Percentiles rank a stretch among this genome's conserved stretches.
Evolutionary conservation across 352 stramenopile species (phyloP).

Genomic region (Pythium brassicae): DNA sequence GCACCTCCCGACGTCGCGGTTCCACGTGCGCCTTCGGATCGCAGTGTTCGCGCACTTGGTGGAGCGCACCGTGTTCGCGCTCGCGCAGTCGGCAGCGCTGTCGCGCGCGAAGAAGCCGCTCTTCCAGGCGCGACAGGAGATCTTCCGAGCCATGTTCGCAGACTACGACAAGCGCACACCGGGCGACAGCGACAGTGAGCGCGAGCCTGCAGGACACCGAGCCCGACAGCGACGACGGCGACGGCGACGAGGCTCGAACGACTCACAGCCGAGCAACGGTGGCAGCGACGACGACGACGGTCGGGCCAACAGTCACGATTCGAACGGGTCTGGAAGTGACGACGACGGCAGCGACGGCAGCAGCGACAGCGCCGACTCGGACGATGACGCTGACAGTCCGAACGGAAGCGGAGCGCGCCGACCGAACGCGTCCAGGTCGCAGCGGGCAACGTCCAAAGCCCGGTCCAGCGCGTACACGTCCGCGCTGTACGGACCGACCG

Average conservation of each 20-base stretch:
- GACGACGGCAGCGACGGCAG: background rate
- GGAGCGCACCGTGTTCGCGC: slow-evolving; percentile 30
- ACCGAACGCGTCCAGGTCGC: background rate
- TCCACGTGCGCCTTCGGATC: slow-evolving; percentile 36
- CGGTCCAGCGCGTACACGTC: background rate
- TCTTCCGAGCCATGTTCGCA: slow-evolving; percentile 40
- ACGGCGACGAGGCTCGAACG: background rate
- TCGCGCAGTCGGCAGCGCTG: slow-evolving; percentile 27
- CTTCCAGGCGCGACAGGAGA: slow-evolving; percentile 31
- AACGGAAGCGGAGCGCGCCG: background rate
- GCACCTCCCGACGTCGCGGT: slow-evolving; percentile 15
- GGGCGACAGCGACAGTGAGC: slow-evolving; percentile 6
- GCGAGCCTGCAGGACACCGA: background rate
- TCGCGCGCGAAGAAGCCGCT: slow-evolving; percentile 23
- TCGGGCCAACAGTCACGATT: background rate
- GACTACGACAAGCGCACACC: slow-evolving; percentile 27
- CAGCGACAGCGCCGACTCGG: background rate
- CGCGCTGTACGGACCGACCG: slow-evolving; percentile 7
- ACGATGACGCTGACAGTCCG: background rate
- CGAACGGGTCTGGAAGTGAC: background rate
- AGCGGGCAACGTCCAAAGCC: background rate
- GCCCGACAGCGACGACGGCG: slow-evolving; percentile 1
- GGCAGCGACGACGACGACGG: slow-evolving; percentile 1
- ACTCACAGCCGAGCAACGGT: background rate
- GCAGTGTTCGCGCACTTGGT: slow-evolving; percentile 42